Conservation (phyloP, 371 early-diverging fungal genomes). For the Actinomortierella ambigua region DNA sequence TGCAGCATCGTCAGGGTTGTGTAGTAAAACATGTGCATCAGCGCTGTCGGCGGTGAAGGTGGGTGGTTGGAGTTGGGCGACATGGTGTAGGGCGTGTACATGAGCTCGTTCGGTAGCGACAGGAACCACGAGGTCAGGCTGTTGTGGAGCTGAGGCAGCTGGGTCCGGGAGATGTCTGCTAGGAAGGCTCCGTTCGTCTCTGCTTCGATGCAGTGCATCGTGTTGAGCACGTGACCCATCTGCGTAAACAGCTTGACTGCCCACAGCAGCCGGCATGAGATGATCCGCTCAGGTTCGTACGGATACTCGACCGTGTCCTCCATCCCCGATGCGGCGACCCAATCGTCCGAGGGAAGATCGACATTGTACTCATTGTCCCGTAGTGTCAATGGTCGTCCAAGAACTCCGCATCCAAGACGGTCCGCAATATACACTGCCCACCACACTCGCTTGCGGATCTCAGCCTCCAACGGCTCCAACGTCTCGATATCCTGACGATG, state of each 20-base stretch:
- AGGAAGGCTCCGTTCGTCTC: constrained; percentile 44
- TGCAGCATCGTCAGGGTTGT: constrained; percentile 44
- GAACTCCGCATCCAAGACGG: constrained; percentile 38
- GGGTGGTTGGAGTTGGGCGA: constrained; percentile 47
- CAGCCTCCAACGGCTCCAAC: constrained; percentile 36
- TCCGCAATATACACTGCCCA: constrained; percentile 48
- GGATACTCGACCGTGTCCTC: constrained; percentile 44
- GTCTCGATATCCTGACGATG: constrained; percentile 41
- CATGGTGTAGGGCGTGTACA: constrained; percentile 48
- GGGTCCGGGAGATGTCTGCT: constrained; percentile 42
- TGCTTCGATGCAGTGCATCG: constrained; percentile 46
- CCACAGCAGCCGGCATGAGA: constrained; percentile 40
- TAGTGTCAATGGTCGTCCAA: constrained; percentile 36
- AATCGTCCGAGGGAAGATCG: constrained; percentile 40
- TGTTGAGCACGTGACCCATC: constrained; percentile 45
- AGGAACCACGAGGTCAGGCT: constrained; percentile 46
- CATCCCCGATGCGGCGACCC: constrained; percentile 30
- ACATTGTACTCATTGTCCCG: constrained; percentile 47
- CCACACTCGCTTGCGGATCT: constrained; percentile 40
- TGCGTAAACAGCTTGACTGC: constrained; percentile 43
- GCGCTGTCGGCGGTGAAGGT: constrained; percentile 40
- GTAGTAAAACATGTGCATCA: constrained; percentile 48
- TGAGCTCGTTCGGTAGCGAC: constrained; percentile 44
- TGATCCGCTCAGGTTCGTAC: constrained; percentile 41
- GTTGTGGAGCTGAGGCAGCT: constrained; percentile 44